phyloP scores from a whole-genome alignment of 179 eudicot species.

The Corrigiola litoralis region DNA sequence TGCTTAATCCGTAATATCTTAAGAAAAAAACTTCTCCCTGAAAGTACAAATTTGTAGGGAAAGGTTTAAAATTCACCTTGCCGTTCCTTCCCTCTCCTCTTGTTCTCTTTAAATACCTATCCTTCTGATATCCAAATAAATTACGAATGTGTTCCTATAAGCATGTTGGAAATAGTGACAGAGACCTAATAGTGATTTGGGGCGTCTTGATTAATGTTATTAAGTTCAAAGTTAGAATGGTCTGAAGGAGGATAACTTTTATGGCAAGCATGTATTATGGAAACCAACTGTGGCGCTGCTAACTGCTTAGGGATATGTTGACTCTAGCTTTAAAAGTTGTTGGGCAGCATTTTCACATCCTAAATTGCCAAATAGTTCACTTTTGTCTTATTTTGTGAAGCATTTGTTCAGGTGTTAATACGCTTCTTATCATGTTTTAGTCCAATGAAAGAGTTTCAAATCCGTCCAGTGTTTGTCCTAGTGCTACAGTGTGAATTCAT shows the following conservation, averaged over 20 bases:
- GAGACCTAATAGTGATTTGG: too few relatives aligned
- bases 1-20: too few relatives aligned
- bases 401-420: not conserved
- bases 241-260: not conserved
- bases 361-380: not conserved
- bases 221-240: not conserved
- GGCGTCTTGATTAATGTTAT: too few relatives aligned
- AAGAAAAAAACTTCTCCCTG: too few relatives aligned
- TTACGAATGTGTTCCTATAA: too few relatives aligned
- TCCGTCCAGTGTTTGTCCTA: not conserved
- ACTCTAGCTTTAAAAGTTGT: not conserved
- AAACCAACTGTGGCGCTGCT: constrained; percentile 1
- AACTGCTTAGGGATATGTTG: too few relatives aligned
- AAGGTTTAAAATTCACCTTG: too few relatives aligned
- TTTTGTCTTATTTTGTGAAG: not conserved
- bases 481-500: not conserved
- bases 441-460: not conserved
- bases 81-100: too few relatives aligned
- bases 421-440: not conserved
- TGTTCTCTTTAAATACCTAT: too few relatives aligned
- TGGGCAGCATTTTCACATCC: not conserved
- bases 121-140: too few relatives aligned
- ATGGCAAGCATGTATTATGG: not conserved
- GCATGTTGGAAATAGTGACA: too few relatives aligned
- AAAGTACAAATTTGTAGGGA: too few relatives aligned